phyloP scores from a whole-genome alignment of 179 eudicot species.

The Silene vulgaris region DNA sequence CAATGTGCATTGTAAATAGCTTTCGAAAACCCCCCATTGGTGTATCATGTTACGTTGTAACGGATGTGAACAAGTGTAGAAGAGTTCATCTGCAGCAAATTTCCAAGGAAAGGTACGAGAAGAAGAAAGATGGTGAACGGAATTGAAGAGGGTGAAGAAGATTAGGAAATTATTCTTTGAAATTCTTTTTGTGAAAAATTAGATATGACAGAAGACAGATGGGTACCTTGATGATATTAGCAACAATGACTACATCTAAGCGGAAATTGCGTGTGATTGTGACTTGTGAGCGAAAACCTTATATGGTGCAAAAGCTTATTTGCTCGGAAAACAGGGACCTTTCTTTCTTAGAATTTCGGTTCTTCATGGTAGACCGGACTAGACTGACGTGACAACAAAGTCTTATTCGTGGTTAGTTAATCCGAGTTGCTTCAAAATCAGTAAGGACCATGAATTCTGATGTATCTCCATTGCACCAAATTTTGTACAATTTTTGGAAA shows the following conservation, averaged over 20 bases:
- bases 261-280: conserved; percentile 7
- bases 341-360: not conserved
- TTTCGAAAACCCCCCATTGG: not conserved
- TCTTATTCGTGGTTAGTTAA: no score
- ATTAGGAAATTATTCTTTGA: conserved; percentile 24
- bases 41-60: conserved; percentile 6
- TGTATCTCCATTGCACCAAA: no score
- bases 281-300: conserved; percentile 3
- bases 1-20: conserved; percentile 30
- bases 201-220: not conserved
- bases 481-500: no score
- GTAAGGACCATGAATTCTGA: no score
- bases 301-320: conserved; percentile 6
- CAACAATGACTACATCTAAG: conserved; percentile 8
- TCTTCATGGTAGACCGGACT: not conserved
- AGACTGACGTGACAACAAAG: no score
- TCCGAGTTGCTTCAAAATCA: no score
- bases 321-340: not conserved
- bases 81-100: not conserved
- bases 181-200: conserved; percentile 25
- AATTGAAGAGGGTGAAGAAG: conserved; percentile 13
- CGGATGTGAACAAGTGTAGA: conserved; percentile 16
- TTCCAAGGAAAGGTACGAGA: not conserved
- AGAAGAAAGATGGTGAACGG: not conserved
- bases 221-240: not conserved